Evolutionary conservation across 306 rosid species (phyloP).

Genomic region (Cicer arietinum): DNA sequence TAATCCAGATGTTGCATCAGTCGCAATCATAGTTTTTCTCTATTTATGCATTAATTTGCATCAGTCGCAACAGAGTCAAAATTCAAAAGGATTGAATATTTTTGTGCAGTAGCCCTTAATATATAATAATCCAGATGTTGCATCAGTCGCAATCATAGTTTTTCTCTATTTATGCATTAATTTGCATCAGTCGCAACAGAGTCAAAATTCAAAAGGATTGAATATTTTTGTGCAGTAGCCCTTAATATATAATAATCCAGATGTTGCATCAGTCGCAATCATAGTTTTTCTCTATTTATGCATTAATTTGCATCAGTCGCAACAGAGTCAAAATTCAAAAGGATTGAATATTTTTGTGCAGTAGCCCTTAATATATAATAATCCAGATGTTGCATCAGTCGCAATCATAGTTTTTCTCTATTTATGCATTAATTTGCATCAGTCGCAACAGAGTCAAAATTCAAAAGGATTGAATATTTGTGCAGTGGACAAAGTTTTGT

Average conservation of each 20-base stretch:
- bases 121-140: neutral
- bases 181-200: neutral
- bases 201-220: constrained; percentile 22
- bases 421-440: constrained; percentile 6
- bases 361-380: constrained; percentile 5
- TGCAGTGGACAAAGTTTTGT: constrained; percentile 8
- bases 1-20: neutral
- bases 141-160: constrained; percentile 16
- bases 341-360: constrained; percentile 17
- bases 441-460: neutral
- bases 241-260: neutral
- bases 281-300: constrained; percentile 33
- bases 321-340: constrained; percentile 14
- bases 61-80: neutral
- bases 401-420: constrained; percentile 29
- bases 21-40: constrained; percentile 30
- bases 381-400: neutral
- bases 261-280: neutral
- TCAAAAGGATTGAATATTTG: constrained; percentile 25
- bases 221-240: constrained; percentile 20
- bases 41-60: constrained; percentile 18
- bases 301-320: neutral
- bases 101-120: neutral
- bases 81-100: constrained; percentile 25
- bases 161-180: constrained; percentile 29